phyloP scores from a whole-genome alignment of 805 yeast species.

The Saturnispora zaruensis region DNA sequence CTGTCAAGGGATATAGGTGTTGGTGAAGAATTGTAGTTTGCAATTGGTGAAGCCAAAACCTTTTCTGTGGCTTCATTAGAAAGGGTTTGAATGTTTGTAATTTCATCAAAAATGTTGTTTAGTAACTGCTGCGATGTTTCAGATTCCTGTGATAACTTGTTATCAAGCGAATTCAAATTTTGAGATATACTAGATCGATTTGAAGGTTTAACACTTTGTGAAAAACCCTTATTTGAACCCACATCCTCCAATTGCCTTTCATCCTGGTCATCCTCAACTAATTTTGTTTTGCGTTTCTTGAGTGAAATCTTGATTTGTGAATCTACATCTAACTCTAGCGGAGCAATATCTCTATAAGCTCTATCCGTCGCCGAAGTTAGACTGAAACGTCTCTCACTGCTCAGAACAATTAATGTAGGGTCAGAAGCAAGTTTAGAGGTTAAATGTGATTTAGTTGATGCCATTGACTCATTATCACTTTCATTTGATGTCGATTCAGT shows the following conservation, averaged over 20 bases:
- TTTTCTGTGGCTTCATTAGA: not conserved
- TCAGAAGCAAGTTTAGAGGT: not conserved
- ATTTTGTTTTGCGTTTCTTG: not conserved
- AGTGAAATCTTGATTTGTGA: not conserved
- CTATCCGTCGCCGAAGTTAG: not conserved
- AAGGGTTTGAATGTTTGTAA: not conserved
- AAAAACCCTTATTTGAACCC: too few relatives aligned
- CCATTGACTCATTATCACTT: not conserved
- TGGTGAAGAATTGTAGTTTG: not conserved
- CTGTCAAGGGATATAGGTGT: not conserved
- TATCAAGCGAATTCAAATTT: not conserved
- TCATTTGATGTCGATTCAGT: not conserved
- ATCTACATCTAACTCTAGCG: not conserved
- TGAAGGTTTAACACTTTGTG: not conserved
- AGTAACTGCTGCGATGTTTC: not conserved
- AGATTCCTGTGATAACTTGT: not conserved
- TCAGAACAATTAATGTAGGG: not conserved
- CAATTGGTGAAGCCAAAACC: not conserved
- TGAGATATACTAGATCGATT: not conserved
- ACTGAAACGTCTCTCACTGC: not conserved
- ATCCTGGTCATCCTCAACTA: not conserved
- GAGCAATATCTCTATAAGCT: not conserved
- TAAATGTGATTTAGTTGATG: not conserved
- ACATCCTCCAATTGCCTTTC: not conserved
- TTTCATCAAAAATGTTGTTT: conserved; percentile 5